phyloP scores from a whole-genome alignment of 2,329 filamentous ascomycete species.

The Alternaria sp. region DNA sequence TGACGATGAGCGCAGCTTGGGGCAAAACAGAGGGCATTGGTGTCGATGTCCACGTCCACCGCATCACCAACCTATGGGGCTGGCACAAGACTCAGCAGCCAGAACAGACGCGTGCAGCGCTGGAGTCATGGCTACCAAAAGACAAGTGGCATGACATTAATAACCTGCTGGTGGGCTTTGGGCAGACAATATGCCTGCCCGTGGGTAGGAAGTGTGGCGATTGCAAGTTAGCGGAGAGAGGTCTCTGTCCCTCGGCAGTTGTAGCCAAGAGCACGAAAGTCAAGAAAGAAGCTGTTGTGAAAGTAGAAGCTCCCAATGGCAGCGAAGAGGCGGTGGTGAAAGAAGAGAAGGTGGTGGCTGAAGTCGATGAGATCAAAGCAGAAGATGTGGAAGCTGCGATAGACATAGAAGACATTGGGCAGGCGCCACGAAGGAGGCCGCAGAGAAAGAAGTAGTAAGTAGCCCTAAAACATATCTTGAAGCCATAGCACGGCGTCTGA shows the following conservation, averaged over 20 bases:
- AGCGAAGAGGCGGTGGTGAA: conserved; percentile 28
- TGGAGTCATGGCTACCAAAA: conserved; percentile 82
- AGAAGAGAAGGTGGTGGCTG: conserved; percentile 19
- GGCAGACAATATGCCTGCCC: conserved; percentile 84
- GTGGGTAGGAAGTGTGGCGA: conserved; percentile 82
- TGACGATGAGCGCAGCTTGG: conserved; percentile 82
- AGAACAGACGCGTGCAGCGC: conserved; percentile 77
- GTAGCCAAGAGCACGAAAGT: conserved; percentile 59
- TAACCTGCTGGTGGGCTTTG: conserved; percentile 83
- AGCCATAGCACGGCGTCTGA: neutral
- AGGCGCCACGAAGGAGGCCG: conserved; percentile 9
- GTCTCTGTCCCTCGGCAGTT: conserved; percentile 69
- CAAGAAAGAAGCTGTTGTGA: conserved; percentile 51
- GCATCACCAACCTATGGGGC: conserved; percentile 92
- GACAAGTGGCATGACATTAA: conserved; percentile 95
- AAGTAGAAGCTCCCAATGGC: conserved; percentile 46
- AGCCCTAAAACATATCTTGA: neutral
- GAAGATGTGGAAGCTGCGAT: conserved; percentile 32
- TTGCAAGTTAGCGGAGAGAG: conserved; percentile 77
- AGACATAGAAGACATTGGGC: conserved; percentile 46
- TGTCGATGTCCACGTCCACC: conserved; percentile 93
- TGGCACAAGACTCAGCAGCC: conserved; percentile 85
- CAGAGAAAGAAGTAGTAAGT: conserved; percentile 3
- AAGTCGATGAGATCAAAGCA: conserved; percentile 31
- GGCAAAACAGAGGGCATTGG: conserved; percentile 78